Evolutionary conservation across 2,329 filamentous ascomycete genomes (phyloP), one percentile per base, ranked within the genome.

Genomic region (Aspergillus hiratsukae): DNA sequence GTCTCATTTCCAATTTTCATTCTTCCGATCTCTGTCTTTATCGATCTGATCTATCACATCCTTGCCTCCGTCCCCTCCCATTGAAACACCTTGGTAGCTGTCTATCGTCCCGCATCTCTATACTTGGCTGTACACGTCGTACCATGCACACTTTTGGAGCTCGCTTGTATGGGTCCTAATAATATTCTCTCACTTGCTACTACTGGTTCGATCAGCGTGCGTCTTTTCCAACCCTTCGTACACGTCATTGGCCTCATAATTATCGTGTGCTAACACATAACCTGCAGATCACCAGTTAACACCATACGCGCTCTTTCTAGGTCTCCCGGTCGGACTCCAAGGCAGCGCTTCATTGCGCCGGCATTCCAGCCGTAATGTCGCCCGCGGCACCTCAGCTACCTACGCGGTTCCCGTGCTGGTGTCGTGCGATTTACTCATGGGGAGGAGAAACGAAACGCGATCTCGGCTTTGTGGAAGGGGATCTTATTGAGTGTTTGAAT

Each of bases 401-500:
- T 11, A 85, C 82, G 68, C 86, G 85, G 68, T 96, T 96, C 72
- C 91, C 91, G 56, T 96, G 91, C 76, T 95, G 91, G 90, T 92
- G 89, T 72, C 85, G 90, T 75, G 91, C 91, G 41, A 84, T 95
- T 46, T 96, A 96, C 74, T 96, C 91, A 19, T 96, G 90, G 89
- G 90, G 91, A 74, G 91, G 91, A 79, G 91, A 96, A 87, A 93
- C 89, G 25, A 96, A 96, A 79, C 87, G 89, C 73, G 94, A 99
- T 72, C 82, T 99, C 56, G 94, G 94, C 17, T 99, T 99, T 75
- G 89, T 99, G 65, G 94, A 99, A 75, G 94, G 94, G 61, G 94
- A 99, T 75, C 77, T 99, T 64, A 99, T 99, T 72, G 94, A 99
- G 83, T 97, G 93, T 70, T 81, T 99, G 53, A 99, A 99, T 73